Conservation (phyloP, 306 rosid species). For the Carpinus viminea region DNA sequence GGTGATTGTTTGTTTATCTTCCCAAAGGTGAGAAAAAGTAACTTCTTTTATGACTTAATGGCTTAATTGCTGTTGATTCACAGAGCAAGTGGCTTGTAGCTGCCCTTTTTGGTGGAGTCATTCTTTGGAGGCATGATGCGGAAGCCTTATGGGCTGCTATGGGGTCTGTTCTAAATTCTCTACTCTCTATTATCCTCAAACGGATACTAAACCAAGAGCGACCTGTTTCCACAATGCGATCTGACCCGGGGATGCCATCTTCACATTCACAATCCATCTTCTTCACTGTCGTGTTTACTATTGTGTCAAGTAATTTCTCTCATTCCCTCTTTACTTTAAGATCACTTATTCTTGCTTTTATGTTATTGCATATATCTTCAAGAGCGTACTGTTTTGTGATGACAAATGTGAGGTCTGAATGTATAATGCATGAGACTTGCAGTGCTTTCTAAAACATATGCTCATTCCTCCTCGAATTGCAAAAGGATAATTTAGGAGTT, state of each 20-base stretch:
- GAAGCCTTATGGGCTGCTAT: conserved; percentile 74
- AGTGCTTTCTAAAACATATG: not conserved
- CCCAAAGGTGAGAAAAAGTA: not conserved
- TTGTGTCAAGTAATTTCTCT: conserved; percentile 64
- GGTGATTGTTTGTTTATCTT: not conserved
- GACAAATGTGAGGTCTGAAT: not conserved
- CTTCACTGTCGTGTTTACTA: conserved; percentile 47
- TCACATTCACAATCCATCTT: conserved; percentile 83
- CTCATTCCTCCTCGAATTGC: not conserved
- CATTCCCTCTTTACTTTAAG: conserved; percentile 15
- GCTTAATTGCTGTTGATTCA: conserved; percentile 27
- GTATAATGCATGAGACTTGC: not conserved
- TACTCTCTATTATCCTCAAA: conserved; percentile 59
- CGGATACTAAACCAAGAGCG: conserved; percentile 77
- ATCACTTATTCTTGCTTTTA: conserved; percentile 6
- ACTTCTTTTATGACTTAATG: conserved; percentile 19
- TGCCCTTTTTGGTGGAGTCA: conserved; percentile 50
- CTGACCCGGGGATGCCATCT: conserved; percentile 98
- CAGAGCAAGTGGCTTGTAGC: conserved; percentile 92
- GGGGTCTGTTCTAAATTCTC: conserved; percentile 65
- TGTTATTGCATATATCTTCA: not conserved
- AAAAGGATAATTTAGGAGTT: not conserved
- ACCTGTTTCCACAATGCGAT: conserved; percentile 56
- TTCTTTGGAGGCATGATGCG: conserved; percentile 81
- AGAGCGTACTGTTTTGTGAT: not conserved